Conservation (phyloP, 2,329 filamentous ascomycete species). For the Aureobasidium sp. region DNA sequence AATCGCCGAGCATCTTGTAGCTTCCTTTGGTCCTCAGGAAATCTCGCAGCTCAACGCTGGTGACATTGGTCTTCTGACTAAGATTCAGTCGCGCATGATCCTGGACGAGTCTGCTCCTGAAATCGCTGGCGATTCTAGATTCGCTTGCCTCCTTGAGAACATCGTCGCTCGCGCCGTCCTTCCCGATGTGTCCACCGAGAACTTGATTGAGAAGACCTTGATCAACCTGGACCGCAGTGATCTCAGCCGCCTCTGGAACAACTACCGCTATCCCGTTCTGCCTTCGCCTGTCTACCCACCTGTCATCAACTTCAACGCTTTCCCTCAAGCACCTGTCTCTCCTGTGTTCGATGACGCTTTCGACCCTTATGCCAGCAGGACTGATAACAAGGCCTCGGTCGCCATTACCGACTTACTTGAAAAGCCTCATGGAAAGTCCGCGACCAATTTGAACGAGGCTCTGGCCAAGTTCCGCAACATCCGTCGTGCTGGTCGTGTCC, state of each 20-base stretch:
- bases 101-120: slow-evolving; percentile 42
- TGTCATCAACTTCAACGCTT: slow-evolving; percentile 38
- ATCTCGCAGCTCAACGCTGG: slow-evolving; percentile 47
- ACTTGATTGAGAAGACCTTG: slow-evolving; percentile 51
- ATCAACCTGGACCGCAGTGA: slow-evolving; percentile 44
- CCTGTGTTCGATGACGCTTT: slow-evolving; percentile 70
- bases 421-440: slow-evolving; percentile 63
- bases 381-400: slow-evolving; percentile 88
- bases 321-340: slow-evolving; percentile 37
- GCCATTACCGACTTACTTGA: slow-evolving; percentile 86
- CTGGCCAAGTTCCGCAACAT: slow-evolving; percentile 83
- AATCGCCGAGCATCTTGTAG: slow-evolving; percentile 52
- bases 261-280: slow-evolving; percentile 42
- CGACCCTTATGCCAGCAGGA: slow-evolving; percentile 83
- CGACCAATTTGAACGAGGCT: slow-evolving; percentile 64
- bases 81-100: slow-evolving; percentile 49
- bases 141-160: slow-evolving; percentile 53
- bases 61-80: slow-evolving; percentile 51
- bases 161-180: slow-evolving; percentile 45
- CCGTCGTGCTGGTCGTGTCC: slow-evolving; percentile 81
- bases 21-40: slow-evolving; percentile 51
- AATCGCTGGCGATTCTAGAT: slow-evolving; percentile 50
- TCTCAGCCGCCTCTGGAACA: slow-evolving; percentile 49
- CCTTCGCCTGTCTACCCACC: slow-evolving; percentile 44
- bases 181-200: slow-evolving; percentile 48